Percentiles rank a stretch among this genome's conserved stretches.
phyloP scores from a whole-genome alignment of 1,284 basidiomycete genomes.

The Tilletia setariae region DNA sequence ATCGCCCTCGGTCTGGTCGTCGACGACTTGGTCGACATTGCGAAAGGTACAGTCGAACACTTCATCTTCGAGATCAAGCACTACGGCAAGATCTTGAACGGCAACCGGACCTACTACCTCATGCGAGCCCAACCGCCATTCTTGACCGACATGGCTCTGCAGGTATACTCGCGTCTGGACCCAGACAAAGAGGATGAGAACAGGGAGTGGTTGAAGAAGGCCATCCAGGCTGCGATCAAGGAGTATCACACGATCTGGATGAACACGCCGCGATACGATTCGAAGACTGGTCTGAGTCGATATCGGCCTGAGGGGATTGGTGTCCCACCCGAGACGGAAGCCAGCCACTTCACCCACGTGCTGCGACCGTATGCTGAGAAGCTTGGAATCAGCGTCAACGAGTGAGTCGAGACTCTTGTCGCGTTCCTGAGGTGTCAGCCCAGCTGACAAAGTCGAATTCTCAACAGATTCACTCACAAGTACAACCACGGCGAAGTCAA shows the following conservation, averaged over 20 bases:
- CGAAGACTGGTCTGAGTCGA: conserved; percentile 85
- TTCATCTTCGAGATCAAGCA: conserved; percentile 99
- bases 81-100: conserved; percentile 70
- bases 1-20: conserved; percentile 89
- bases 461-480: conserved; percentile 73
- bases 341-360: conserved; percentile 94
- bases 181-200: conserved; percentile 75
- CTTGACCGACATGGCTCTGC: conserved; percentile 95
- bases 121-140: conserved; percentile 95
- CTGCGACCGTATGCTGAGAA: conserved; percentile 90
- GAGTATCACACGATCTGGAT: conserved; percentile 99
- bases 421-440: too few species aligned
- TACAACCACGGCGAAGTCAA: conserved; percentile 81
- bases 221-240: conserved; percentile 94
- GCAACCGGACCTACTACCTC: conserved; percentile 65
- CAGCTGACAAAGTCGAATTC: background rate
- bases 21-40: conserved; percentile 87
- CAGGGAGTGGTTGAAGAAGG: conserved; percentile 85
- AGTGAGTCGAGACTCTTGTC: conserved; percentile 59
- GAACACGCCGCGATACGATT: conserved; percentile 84
- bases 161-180: conserved; percentile 94
- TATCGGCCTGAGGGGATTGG: conserved; percentile 91
- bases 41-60: conserved; percentile 95
- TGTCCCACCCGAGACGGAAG: conserved; percentile 96
- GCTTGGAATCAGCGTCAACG: conserved; percentile 89